Evolutionary conservation across 108 stramenopile species (phyloP), one percentile per base, ranked within the genome.

Genomic region (Nannochloropsis granulata): DNA sequence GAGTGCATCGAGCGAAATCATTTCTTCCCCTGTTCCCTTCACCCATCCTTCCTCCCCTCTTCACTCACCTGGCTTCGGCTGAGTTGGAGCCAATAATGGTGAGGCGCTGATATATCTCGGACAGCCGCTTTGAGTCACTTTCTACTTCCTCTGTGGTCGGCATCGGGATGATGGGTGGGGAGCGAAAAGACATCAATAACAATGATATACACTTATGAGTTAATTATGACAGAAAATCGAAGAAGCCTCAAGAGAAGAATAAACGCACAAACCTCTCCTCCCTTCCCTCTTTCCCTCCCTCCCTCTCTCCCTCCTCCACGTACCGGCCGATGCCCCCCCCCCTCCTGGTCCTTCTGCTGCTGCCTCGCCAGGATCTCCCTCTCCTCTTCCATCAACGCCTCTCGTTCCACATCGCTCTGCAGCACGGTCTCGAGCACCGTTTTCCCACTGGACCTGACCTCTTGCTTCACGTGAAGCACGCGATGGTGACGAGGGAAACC

Each of bases 391-490:
- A 93, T 81, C 13, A 93, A 81, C 45, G 85, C 34, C 82, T 78
- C 80, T 2, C 94, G 90, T 83, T 93, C 93, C 16, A 93, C 86
- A 81, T 94, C 94, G 45, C 92, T 90, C 43, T 88, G 89, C 25
- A 94, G 45, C 1, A 94, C 93, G 16, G 85, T 84, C 80, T 92
- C 83, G 1, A 93, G 85, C 45, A 80, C 88, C 43, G 79, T 88
- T 84, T 56, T 89, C 12, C 23, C 88, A 85, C 43, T 79, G 90
- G 46, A 91, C 90, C 34, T 83, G 13, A 93, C 91, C 87, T 94
- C 94, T 84, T 94, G 94, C 23, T 89, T 56, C 24, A 94, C 93
- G 85, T 94, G 97, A 85, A 98, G 91, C 0, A 94, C 92, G 21
- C 92, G 84, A 42, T 91, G 90, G 82, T 93, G 90, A 7, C 82